A percentile compares a stretch with the other conserved stretches of the same genome.
Evolutionary conservation across 768 basidiomycete species (phyloP).

Genomic region (Rhodotorula babjevae): DNA sequence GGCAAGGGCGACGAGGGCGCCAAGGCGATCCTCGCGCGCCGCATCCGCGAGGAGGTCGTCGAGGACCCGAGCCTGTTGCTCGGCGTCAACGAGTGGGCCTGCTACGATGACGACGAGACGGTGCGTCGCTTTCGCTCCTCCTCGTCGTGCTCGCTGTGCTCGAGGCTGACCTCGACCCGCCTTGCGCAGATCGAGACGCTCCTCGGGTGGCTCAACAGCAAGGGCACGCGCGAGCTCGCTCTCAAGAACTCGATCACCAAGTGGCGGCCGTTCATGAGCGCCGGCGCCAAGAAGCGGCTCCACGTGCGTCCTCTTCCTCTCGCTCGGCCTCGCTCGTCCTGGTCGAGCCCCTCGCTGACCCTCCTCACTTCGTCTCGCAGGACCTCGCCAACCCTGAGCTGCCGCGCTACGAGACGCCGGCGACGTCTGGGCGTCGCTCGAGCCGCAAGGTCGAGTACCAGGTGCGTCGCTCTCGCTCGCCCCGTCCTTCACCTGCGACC

Average conservation of each 20-base stretch:
- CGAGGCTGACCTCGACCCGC: neutral
- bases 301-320: constrained; percentile 7
- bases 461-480: no score
- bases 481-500: no score
- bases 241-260: constrained; percentile 71
- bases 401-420: constrained; percentile 17
- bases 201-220: constrained; percentile 82
- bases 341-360: neutral
- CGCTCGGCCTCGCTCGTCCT: neutral
- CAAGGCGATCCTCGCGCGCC: constrained; percentile 56
- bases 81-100: constrained; percentile 78
- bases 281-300: constrained; percentile 61
- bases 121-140: constrained; percentile 49
- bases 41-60: constrained; percentile 63
- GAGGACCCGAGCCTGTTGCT: constrained; percentile 74
- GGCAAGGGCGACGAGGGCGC: constrained; percentile 53
- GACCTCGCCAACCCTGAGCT: constrained; percentile 19
- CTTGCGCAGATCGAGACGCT: constrained; percentile 71
- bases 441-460: constrained; percentile 8
- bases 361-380: neutral
- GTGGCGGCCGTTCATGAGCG: constrained; percentile 76
- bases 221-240: constrained; percentile 80
- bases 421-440: constrained; percentile 3
- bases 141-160: neutral
- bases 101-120: constrained; percentile 79